Evolutionary conservation across 257 asterid genomes (phyloP).

Genomic region (Thymus mandschuricus): DNA sequence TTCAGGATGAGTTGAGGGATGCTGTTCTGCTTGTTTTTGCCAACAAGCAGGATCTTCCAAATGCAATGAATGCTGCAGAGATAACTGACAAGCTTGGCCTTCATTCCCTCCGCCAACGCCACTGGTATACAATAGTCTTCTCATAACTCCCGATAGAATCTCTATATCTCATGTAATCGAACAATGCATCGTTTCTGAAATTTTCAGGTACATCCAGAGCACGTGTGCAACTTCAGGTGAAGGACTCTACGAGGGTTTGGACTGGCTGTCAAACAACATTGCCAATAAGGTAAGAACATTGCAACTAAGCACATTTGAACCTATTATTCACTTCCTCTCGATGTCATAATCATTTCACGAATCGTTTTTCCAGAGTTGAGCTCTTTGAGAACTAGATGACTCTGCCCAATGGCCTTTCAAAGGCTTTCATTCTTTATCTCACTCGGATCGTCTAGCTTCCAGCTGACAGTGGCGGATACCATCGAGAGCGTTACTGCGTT

Average conservation of each 20-base stretch:
- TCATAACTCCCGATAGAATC: not conserved
- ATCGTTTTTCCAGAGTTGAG: slow-evolving; percentile 39
- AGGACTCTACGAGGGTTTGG: slow-evolving; percentile 52
- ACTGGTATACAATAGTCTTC: slow-evolving; percentile 40
- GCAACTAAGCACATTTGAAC: not conserved
- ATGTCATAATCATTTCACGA: not conserved
- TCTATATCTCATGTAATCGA: not conserved
- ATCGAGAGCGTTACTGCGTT: slow-evolving; percentile 15
- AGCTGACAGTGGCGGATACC: slow-evolving; percentile 6
- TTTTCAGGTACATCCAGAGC: slow-evolving; percentile 53
- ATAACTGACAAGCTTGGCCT: slow-evolving; percentile 71
- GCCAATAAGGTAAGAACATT: slow-evolving; percentile 43
- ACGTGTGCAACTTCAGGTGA: slow-evolving; percentile 56
- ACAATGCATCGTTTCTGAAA: slow-evolving; percentile 4
- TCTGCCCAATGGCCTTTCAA: slow-evolving; percentile 9
- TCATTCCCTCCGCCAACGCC: slow-evolving; percentile 68
- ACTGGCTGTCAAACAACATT: slow-evolving; percentile 56
- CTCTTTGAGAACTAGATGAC: slow-evolving; percentile 9
- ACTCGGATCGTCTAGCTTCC: slow-evolving; percentile 24
- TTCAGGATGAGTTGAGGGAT: slow-evolving; percentile 62
- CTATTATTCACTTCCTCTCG: not conserved
- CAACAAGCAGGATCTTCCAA: slow-evolving; percentile 73
- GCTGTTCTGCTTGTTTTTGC: slow-evolving; percentile 67
- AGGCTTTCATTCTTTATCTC: slow-evolving; percentile 23
- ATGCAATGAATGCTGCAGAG: slow-evolving; percentile 72